Percentiles rank a stretch among this genome's conserved stretches.
These are phyloP conservation scores for Populus alba DNA, from an alignment of 345 rosid genomes.

Conservation along the genomic window DNA sequence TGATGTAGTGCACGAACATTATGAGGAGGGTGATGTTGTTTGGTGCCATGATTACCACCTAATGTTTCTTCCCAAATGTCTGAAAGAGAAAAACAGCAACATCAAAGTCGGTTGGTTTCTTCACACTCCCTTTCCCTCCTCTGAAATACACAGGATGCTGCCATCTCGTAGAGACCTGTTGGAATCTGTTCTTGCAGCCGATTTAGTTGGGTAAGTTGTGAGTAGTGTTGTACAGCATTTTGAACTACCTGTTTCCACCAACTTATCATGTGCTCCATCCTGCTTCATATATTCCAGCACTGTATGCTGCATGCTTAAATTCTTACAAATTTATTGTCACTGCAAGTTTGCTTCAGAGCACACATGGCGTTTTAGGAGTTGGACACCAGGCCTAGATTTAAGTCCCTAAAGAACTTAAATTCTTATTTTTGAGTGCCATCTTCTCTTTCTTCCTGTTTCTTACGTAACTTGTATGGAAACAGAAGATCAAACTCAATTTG, in stretches of 20 bases:
- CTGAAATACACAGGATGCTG: slow-evolving; percentile 54
- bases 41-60: slow-evolving; percentile 64
- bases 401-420: not conserved
- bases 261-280: not conserved
- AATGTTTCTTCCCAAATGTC: slow-evolving; percentile 55
- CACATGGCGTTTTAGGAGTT: not conserved
- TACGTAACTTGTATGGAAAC: too few relatives aligned
- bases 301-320: not conserved
- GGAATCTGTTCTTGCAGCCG: slow-evolving; percentile 57
- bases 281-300: not conserved
- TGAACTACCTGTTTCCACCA: not conserved
- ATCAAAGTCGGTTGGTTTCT: slow-evolving; percentile 67
- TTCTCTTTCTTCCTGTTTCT: not conserved
- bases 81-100: slow-evolving; percentile 39
- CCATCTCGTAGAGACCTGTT: slow-evolving; percentile 55
- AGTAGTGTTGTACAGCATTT: not conserved
- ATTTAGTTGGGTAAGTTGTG: slow-evolving; percentile 49
- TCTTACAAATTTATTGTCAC: not conserved
- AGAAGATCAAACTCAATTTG: too few relatives aligned
- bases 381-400: not conserved
- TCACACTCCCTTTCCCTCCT: slow-evolving; percentile 60
- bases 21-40: slow-evolving; percentile 59
- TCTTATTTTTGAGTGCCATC: not conserved
- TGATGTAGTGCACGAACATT: slow-evolving; percentile 44
- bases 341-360: not conserved